These are phyloP conservation scores for Pneumocystis sp. DNA, from an alignment of 1,139 yeast genomes.

Conservation along the genomic window DNA sequence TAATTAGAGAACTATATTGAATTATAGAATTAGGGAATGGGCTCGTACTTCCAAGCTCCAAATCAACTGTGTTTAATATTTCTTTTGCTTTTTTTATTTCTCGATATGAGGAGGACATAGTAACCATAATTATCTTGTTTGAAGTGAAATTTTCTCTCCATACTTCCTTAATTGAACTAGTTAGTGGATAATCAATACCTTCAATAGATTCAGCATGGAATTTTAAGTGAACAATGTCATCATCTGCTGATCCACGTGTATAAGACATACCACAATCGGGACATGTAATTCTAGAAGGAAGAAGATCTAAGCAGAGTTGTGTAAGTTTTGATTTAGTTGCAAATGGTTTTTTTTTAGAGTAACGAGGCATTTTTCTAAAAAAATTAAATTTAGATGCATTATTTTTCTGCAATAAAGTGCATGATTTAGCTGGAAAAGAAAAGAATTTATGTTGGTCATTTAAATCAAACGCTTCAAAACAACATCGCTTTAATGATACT, in stretches of 20 bases:
- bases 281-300: conserved; percentile 3
- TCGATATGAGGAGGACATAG: not conserved
- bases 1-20: not conserved
- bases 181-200: not conserved
- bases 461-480: not conserved
- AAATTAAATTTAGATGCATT: not conserved
- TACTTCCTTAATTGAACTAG: not conserved
- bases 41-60: conserved; percentile 1
- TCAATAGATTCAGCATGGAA: conserved; percentile 1
- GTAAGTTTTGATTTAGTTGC: not conserved
- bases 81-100: conserved; percentile 4
- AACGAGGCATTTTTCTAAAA: not conserved
- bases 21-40: not conserved
- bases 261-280: conserved; percentile 5
- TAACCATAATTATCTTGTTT: not conserved
- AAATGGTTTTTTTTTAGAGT: not conserved
- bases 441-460: not conserved
- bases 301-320: not conserved
- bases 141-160: not conserved
- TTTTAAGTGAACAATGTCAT: not conserved
- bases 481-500: not conserved
- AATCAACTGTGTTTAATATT: conserved; percentile 1
- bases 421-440: not conserved
- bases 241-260: conserved; percentile 4
- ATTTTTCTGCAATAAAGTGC: not conserved